These are phyloP conservation scores for Eucalyptus leucophloia DNA, from an alignment of 345 rosid species.

Conservation along the genomic window DNA sequence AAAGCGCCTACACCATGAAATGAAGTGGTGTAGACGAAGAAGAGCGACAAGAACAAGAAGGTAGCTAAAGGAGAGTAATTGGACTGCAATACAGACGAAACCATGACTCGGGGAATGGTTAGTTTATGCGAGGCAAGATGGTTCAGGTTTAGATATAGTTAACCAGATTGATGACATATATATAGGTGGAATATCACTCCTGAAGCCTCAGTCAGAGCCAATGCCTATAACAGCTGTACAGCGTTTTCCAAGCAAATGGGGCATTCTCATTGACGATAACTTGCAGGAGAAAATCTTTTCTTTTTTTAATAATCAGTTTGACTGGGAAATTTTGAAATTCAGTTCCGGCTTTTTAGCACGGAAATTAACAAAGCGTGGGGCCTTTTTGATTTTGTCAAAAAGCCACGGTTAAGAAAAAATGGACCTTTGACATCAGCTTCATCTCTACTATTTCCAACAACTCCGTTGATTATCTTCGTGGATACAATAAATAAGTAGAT, in stretches of 20 bases:
- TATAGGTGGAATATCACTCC: not conserved
- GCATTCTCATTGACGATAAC: no score
- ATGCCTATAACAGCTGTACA: not conserved
- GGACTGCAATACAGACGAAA: not conserved
- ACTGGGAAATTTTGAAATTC: no score
- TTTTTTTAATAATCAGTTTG: no score
- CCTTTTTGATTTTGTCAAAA: no score
- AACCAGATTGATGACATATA: not conserved
- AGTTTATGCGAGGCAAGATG: not conserved
- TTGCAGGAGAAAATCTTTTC: no score
- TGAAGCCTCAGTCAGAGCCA: not conserved
- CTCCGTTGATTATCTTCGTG: not conserved
- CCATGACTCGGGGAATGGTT: not conserved
- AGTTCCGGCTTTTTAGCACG: accelerated
- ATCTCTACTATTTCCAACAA: not conserved
- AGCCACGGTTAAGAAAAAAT: no score
- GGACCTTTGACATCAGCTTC: no score
- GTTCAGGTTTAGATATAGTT: not conserved
- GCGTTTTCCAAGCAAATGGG: not conserved
- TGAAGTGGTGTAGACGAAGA: not conserved
- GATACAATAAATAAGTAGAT: not conserved
- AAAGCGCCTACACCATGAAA: not conserved
- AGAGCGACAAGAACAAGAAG: not conserved
- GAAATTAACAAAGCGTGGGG: no score
- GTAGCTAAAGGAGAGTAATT: not conserved